These are phyloP conservation scores for Suaeda aralocaspica DNA, from an alignment of 148 eudicot genomes.

Conservation along the genomic window DNA sequence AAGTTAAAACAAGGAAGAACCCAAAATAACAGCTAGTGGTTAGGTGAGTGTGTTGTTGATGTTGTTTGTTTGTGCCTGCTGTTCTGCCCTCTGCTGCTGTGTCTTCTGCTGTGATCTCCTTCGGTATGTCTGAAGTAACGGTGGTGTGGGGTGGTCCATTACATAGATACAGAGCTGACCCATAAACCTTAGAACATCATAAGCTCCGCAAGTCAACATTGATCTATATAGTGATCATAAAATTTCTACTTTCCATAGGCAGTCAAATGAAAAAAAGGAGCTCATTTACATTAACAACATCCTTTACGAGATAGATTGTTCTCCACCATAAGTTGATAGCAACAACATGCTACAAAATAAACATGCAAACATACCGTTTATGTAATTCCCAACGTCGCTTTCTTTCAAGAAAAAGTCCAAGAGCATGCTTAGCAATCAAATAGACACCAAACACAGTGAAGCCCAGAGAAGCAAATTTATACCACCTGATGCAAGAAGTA, in stretches of 20 bases:
- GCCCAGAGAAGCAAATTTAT: conserved; percentile 77
- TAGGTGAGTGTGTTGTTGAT: too few relatives aligned
- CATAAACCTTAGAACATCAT: too few relatives aligned
- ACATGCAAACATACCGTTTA: conserved; percentile 50
- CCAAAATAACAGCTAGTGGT: too few relatives aligned
- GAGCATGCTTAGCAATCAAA: conserved; percentile 75
- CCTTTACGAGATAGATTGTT: too few relatives aligned
- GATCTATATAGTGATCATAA: neutral
- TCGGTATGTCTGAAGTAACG: too few relatives aligned
- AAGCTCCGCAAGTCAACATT: too few relatives aligned
- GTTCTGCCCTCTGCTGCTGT: too few relatives aligned
- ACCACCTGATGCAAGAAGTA: conserved; percentile 76
- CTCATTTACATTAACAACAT: neutral
- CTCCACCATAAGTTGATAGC: neutral
- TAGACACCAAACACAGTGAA: conserved; percentile 72
- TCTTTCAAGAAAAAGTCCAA: conserved; percentile 73
- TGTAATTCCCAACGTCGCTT: conserved; percentile 82
- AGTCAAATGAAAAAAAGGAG: neutral
- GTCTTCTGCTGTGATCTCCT: too few relatives aligned
- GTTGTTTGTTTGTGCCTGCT: too few relatives aligned
- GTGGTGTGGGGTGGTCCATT: too few relatives aligned
- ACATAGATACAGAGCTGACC: too few relatives aligned
- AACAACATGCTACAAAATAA: neutral
- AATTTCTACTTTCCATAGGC: neutral
- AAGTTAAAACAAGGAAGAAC: too few relatives aligned